Evolutionary conservation across 306 rosid genomes (phyloP).

Genomic region (Crataegus laevigata): DNA sequence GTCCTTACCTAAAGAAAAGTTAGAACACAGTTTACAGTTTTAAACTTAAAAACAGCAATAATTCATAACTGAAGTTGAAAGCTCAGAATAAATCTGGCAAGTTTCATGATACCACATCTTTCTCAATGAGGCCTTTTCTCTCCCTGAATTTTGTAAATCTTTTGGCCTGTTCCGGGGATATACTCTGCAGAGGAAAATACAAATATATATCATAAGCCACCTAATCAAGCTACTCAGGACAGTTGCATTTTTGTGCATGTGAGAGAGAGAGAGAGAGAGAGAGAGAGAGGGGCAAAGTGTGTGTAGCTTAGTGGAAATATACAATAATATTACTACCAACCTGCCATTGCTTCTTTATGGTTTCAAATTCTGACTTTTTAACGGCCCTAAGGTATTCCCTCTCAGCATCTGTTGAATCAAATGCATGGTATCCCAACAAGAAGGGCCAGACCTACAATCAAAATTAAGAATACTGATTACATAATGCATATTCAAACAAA

Average conservation of each 20-base stretch:
- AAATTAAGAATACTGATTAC: conserved; percentile 14
- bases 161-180: conserved; percentile 75
- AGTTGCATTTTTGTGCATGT: background rate
- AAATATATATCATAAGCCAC: conserved; percentile 3
- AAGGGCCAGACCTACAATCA: conserved; percentile 73
- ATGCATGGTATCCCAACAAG: conserved; percentile 75
- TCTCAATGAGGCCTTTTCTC: conserved; percentile 93
- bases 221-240: background rate
- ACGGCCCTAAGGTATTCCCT: conserved; percentile 65
- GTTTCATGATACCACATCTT: conserved; percentile 78
- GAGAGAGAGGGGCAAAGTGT: background rate
- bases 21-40: conserved; percentile 15
- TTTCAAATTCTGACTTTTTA: conserved; percentile 72
- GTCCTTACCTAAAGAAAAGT: conserved; percentile 74
- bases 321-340: conserved; percentile 33
- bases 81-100: conserved; percentile 6
- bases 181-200: conserved; percentile 52
- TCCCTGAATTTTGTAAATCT: conserved; percentile 95
- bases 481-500: conserved; percentile 20
- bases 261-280: background rate
- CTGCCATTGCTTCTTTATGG: conserved; percentile 95
- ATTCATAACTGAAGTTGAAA: conserved; percentile 8
- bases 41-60: conserved; percentile 17
- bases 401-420: conserved; percentile 91
- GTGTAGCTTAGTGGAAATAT: background rate